Evolutionary conservation across 768 basidiomycete genomes (phyloP), one percentile per base, ranked within the genome.

Genomic region (Leccinum sublutescens): DNA sequence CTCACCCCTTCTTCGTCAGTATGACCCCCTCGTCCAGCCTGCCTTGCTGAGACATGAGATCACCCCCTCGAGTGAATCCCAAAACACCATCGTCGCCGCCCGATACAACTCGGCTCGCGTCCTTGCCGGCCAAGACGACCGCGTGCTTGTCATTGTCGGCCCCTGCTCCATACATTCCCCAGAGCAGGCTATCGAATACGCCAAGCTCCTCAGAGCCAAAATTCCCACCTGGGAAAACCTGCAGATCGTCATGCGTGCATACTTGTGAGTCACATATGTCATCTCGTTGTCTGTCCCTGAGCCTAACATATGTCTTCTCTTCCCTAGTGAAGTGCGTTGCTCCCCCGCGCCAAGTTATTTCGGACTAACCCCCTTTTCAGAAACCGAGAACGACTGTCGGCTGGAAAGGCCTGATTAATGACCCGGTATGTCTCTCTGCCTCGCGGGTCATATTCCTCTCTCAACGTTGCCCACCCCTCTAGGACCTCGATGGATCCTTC

Each of bases 331-430:
- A 71, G 79, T 80, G 58, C 54, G 68, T 66, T 14, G 2, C 3
- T 1, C 15, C 15, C 34, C 17, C 14, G 15, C n/a, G 15, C n/a
- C 51, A 14, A 5, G 3, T 12, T 45, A n/a, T 19, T n/a, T 58
- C 1, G 5, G 38, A 17, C 63, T 73, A 6, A 74, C 38, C 25
- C 15, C 21, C 17, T 52, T 27, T 53, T 14, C 72, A 96, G 85
- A 96, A 98, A 86, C 97, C 95, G 0, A 84, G 96, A 58, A 98
- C 96, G 29, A 98, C 95, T 2, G 95, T 98, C 50, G 95, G 95
- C 66, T 98, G 92, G 92, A 98, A 99, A 78, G 97, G 96, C 40
- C 81, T 92, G 67, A 91, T 90, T 71, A 93, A 93, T 73, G 96
- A 98, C 76, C 95, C 95, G 2, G 72, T 73, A 58, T 29, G 71